These are phyloP conservation scores for Colletotrichum limetticola DNA, from an alignment of 2,329 filamentous ascomycete genomes.

Conservation along the genomic window DNA sequence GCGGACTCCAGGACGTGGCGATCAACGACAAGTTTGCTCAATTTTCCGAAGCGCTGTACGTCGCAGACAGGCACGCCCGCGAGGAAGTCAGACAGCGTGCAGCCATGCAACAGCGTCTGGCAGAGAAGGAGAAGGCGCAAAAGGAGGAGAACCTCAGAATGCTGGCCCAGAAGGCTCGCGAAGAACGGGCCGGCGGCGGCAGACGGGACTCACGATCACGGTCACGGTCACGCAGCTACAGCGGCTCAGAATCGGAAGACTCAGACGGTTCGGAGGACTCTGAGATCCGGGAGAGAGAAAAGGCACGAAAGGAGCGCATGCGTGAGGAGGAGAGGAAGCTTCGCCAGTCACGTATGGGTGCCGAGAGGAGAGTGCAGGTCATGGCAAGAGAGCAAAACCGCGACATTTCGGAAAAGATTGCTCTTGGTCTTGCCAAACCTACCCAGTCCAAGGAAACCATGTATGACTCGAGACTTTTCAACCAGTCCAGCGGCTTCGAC, in stretches of 20 bases:
- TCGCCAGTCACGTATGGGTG: conserved; percentile 94
- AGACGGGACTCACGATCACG: conserved; percentile 56
- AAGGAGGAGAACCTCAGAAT: conserved; percentile 93
- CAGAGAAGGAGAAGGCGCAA: conserved; percentile 94
- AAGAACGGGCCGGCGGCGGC: conserved; percentile 73
- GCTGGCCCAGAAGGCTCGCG: conserved; percentile 90
- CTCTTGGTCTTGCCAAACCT: conserved; percentile 92
- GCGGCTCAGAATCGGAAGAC: conserved; percentile 59
- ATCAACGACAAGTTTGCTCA: conserved; percentile 99
- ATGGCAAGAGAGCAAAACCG: conserved; percentile 95
- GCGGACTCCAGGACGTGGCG: conserved; percentile 89
- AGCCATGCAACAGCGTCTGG: conserved; percentile 93
- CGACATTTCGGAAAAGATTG: conserved; percentile 97
- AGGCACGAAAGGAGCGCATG: conserved; percentile 79
- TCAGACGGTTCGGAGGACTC: conserved; percentile 72
- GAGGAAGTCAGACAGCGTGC: conserved; percentile 95
- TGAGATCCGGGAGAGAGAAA: conserved; percentile 80
- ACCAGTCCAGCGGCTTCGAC: conserved; percentile 91
- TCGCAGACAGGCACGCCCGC: conserved; percentile 91
- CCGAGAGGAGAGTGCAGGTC: conserved; percentile 89
- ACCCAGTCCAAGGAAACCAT: conserved; percentile 92
- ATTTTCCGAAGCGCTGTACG: conserved; percentile 93
- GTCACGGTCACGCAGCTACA: conserved; percentile 61
- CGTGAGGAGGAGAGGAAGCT: conserved; percentile 90
- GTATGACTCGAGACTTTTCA: conserved; percentile 97